A percentile compares a stretch with the other conserved stretches of the same genome.
Evolutionary conservation across 2,329 filamentous ascomycete genomes (phyloP).

Genomic region (Madurella mycetomatis): DNA sequence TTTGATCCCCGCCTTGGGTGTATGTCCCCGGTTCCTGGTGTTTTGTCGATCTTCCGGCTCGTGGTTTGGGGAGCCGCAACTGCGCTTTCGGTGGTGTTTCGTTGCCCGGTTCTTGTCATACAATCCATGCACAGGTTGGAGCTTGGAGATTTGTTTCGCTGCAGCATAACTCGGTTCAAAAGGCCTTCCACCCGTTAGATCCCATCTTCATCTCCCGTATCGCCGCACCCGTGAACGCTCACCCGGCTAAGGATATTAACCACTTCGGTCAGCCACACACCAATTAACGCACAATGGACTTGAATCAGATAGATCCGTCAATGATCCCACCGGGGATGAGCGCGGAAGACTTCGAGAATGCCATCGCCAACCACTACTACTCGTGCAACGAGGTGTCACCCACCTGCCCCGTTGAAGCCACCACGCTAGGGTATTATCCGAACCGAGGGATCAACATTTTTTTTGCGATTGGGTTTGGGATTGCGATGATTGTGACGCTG

Average conservation of each 20-base stretch:
- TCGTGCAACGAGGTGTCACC: conserved; percentile 38
- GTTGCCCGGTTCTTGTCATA: no score
- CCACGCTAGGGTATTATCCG: conserved; percentile 54
- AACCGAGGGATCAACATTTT: conserved; percentile 53
- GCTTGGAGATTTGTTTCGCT: no score
- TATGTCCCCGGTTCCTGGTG: no score
- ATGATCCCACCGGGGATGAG: conserved; percentile 10
- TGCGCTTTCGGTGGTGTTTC: no score
- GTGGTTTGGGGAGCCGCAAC: no score
- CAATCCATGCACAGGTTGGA: no score
- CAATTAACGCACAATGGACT: conserved; percentile 2
- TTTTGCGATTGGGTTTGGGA: conserved; percentile 47
- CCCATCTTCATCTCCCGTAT: not conserved
- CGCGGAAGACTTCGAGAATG: conserved; percentile 9
- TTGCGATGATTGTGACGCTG: conserved; percentile 40
- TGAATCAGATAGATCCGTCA: conserved; percentile 10
- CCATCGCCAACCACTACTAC: conserved; percentile 21
- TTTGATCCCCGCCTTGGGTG: no score
- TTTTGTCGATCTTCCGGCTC: no score
- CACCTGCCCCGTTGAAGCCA: conserved; percentile 47
- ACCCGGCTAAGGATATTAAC: not conserved
- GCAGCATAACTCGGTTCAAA: no score
- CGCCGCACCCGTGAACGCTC: not conserved
- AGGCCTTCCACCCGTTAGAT: no score
- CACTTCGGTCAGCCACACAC: not conserved